phyloP scores from a whole-genome alignment of 1,284 basidiomycete genomes.

The Leccinum griseonigrum region DNA sequence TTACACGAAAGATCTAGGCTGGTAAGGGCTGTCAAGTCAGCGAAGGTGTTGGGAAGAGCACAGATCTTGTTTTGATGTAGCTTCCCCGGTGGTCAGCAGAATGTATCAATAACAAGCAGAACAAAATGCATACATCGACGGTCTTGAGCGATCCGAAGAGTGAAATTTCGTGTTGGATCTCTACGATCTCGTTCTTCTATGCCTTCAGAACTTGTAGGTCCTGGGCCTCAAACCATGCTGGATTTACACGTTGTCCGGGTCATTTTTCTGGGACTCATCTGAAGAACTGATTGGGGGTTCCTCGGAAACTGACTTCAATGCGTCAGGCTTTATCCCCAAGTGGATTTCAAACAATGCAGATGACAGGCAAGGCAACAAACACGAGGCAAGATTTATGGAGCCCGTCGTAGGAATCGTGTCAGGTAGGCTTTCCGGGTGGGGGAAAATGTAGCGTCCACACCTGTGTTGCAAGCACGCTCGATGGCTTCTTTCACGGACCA shows the following conservation, averaged over 20 bases:
- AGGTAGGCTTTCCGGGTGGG: conserved; percentile 43
- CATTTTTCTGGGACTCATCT: conserved; percentile 32
- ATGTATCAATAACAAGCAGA: background rate
- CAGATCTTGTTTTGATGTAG: conserved; percentile 69
- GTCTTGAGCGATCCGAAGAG: conserved; percentile 77
- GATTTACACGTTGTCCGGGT: conserved; percentile 40
- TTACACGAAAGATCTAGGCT: conserved; percentile 72
- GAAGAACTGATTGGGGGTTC: conserved; percentile 55
- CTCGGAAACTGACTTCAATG: conserved; percentile 57
- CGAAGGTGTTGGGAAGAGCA: conserved; percentile 58
- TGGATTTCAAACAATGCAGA: conserved; percentile 79
- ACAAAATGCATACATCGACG: conserved; percentile 58
- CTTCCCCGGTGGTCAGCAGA: conserved; percentile 37
- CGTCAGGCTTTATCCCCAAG: conserved; percentile 65
- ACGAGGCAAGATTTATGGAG: conserved; percentile 67
- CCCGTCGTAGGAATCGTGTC: conserved; percentile 48
- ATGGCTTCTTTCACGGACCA: conserved; percentile 72
- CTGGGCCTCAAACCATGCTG: conserved; percentile 76
- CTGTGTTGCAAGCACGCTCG: conserved; percentile 71
- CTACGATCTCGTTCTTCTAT: conserved; percentile 73
- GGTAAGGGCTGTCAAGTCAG: conserved; percentile 61
- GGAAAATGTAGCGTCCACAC: conserved; percentile 41
- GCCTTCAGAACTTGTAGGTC: conserved; percentile 72
- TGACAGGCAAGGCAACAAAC: conserved; percentile 66
- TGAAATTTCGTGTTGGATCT: conserved; percentile 76